phyloP scores from a whole-genome alignment of 805 yeast species.

The Yamadazyma sp. region DNA sequence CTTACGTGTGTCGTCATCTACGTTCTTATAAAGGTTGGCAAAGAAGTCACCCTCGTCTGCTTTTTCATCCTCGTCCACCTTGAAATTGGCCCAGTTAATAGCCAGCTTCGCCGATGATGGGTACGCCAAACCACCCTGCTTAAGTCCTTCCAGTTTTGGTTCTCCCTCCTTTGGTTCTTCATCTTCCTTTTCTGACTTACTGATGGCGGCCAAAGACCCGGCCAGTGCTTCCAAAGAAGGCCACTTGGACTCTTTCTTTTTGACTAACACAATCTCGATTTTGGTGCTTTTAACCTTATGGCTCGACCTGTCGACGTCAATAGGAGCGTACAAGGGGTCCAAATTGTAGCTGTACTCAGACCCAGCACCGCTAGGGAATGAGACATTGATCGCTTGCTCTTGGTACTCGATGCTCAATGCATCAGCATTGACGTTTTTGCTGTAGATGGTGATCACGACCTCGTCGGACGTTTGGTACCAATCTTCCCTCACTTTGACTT shows the following conservation, averaged over 20 bases:
- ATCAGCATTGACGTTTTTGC: constrained; percentile 60
- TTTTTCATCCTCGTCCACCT: constrained; percentile 47
- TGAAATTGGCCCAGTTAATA: constrained; percentile 65
- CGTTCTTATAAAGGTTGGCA: constrained; percentile 66
- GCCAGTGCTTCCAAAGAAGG: constrained; percentile 41
- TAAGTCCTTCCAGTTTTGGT: background rate
- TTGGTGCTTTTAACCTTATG: constrained; percentile 67
- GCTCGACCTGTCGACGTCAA: constrained; percentile 46
- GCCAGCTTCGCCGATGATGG: constrained; percentile 66
- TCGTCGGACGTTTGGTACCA: constrained; percentile 61
- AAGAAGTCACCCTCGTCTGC: constrained; percentile 66
- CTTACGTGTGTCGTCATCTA: constrained; percentile 82
- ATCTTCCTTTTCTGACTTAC: too few species aligned
- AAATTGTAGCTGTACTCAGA: constrained; percentile 60
- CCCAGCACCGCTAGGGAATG: constrained; percentile 48
- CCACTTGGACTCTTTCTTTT: constrained; percentile 54
- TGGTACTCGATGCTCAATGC: constrained; percentile 41
- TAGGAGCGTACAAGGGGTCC: constrained; percentile 51
- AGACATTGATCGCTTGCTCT: constrained; percentile 35
- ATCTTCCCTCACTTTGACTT: constrained; percentile 37
- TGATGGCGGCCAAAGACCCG: background rate
- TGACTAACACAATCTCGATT: constrained; percentile 63
- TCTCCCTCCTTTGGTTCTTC: constrained; percentile 12
- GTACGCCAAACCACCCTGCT: constrained; percentile 28
- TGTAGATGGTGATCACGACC: constrained; percentile 69